Evolutionary conservation across 148 eudicot genomes (phyloP).

Genomic region (Fagopyrum esculentum): DNA sequence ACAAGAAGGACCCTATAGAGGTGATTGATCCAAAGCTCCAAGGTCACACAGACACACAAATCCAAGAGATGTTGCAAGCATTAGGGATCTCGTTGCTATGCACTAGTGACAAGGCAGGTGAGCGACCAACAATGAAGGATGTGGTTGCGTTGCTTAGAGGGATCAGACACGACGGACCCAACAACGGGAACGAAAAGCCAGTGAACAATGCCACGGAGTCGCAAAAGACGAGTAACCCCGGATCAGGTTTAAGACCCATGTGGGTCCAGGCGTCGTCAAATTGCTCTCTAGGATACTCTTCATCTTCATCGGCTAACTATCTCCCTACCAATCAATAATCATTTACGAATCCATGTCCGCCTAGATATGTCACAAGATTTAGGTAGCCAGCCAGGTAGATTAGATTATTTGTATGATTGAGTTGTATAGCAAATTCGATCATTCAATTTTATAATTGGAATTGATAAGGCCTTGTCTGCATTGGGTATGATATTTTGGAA

Average conservation of each 20-base stretch:
- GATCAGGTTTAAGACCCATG: slow-evolving; percentile 31
- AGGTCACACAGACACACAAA: slow-evolving; percentile 58
- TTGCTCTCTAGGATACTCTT: slow-evolving; percentile 57
- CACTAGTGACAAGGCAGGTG: slow-evolving; percentile 65
- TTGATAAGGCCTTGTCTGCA: neutral
- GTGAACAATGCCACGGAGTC: neutral
- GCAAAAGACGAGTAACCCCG: slow-evolving; percentile 28
- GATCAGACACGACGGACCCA: slow-evolving; percentile 43
- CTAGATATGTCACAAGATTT: neutral
- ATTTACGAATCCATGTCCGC: slow-evolving; percentile 12
- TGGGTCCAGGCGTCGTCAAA: slow-evolving; percentile 46
- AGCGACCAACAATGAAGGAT: slow-evolving; percentile 92
- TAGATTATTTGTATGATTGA: slow-evolving; percentile 2
- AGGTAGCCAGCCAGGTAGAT: neutral
- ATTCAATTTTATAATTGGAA: neutral
- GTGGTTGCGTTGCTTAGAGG: slow-evolving; percentile 64
- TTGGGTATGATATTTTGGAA: neutral
- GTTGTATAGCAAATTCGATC: slow-evolving; percentile 11
- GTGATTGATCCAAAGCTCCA: slow-evolving; percentile 62
- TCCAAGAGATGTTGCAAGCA: slow-evolving; percentile 90
- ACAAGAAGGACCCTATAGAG: slow-evolving; percentile 55
- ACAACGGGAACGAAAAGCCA: slow-evolving; percentile 37
- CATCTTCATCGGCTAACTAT: slow-evolving; percentile 44
- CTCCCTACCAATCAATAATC: slow-evolving; percentile 21
- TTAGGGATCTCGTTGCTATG: slow-evolving; percentile 79